These are phyloP conservation scores for Arbutus unedo DNA, from an alignment of 148 eudicot genomes.

Conservation along the genomic window DNA sequence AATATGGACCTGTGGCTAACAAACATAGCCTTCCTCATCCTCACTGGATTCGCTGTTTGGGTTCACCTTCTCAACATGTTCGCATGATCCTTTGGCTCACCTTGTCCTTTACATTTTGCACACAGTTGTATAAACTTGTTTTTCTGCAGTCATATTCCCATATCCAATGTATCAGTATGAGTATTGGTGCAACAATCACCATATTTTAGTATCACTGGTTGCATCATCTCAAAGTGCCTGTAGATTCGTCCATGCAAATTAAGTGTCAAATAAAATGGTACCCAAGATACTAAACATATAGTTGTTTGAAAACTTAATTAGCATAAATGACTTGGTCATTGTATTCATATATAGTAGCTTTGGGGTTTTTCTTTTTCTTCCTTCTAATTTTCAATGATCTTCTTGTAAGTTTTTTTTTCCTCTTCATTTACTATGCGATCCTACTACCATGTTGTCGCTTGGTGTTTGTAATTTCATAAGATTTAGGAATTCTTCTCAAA, in stretches of 20 bases:
- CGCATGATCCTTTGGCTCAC: constrained; percentile 28
- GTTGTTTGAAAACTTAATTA: too few species aligned
- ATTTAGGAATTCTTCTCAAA: constrained; percentile 19
- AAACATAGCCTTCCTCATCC: constrained; percentile 17
- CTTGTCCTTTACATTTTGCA: constrained; percentile 2
- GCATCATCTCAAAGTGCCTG: too few species aligned
- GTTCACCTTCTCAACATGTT: constrained; percentile 25
- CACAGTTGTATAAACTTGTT: too few species aligned
- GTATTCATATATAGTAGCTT: background rate
- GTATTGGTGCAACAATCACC: too few species aligned
- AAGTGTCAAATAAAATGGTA: too few species aligned
- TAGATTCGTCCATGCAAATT: too few species aligned
- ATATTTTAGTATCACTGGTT: too few species aligned
- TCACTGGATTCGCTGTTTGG: constrained; percentile 28
- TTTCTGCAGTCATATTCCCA: too few species aligned
- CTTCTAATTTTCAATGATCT: background rate
- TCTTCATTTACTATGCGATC: background rate
- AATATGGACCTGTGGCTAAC: constrained; percentile 22
- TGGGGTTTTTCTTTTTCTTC: background rate
- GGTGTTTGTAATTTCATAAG: constrained; percentile 11
- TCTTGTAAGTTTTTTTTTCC: too few species aligned
- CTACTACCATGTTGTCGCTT: constrained; percentile 1
- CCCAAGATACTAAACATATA: too few species aligned
- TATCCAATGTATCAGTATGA: too few species aligned
- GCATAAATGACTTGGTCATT: background rate